Conservation (phyloP, 495 filamentous ascomycete genomes). For the Chaetomium cochliodes region DNA sequence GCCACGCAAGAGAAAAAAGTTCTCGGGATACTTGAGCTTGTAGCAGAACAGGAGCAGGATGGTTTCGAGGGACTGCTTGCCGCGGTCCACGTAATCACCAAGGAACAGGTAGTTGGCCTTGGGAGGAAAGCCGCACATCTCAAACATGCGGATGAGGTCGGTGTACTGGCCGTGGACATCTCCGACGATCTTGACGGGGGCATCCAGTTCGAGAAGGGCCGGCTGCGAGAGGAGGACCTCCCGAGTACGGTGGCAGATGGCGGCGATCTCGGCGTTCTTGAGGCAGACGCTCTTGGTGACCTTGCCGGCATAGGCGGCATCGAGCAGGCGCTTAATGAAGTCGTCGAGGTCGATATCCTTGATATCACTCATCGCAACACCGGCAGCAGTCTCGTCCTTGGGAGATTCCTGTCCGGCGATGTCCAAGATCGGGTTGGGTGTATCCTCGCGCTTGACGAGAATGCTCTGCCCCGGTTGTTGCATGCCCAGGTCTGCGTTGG, state of each 20-base stretch:
- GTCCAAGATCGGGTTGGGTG: slow-evolving; percentile 52
- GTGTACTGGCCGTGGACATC: slow-evolving; percentile 99
- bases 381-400: slow-evolving; percentile 41
- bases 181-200: slow-evolving; percentile 98
- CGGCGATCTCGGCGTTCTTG: slow-evolving; percentile 95
- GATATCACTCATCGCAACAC: slow-evolving; percentile 69
- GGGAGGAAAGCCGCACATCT: slow-evolving; percentile 98
- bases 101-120: slow-evolving; percentile 93
- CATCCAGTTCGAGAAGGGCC: slow-evolving; percentile 83
- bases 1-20: slow-evolving; percentile 95
- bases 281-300: slow-evolving; percentile 95
- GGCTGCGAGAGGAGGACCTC: slow-evolving; percentile 92
- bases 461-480: slow-evolving; percentile 71
- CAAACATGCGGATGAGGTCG: slow-evolving; percentile 94
- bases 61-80: slow-evolving; percentile 96
- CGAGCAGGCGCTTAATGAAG: slow-evolving; percentile 91
- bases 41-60: slow-evolving; percentile 95
- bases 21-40: slow-evolving; percentile 98
- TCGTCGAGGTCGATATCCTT: slow-evolving; percentile 94
- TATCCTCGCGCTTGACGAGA: slow-evolving; percentile 72
- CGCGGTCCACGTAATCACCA: slow-evolving; percentile 96
- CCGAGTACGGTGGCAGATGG: slow-evolving; percentile 81
- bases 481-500: slow-evolving; percentile 45
- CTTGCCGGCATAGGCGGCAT: slow-evolving; percentile 93
- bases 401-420: slow-evolving; percentile 35